Evolutionary conservation across 2,329 filamentous ascomycete species (phyloP).

Genomic region (Penicillium sp.): DNA sequence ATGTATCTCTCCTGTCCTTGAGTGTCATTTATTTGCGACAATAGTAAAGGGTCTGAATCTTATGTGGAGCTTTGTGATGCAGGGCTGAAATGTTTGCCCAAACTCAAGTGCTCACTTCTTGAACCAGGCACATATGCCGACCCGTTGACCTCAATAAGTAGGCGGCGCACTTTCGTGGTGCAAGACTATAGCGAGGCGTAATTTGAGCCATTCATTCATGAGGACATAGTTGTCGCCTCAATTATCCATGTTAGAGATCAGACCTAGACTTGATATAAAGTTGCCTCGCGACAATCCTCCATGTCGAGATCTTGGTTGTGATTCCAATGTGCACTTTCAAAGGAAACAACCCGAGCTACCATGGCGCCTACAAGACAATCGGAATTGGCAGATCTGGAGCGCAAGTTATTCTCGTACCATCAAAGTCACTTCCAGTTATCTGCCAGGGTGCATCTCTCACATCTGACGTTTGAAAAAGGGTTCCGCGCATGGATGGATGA

Average conservation of each 20-base stretch:
- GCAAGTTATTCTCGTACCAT: conserved; percentile 3
- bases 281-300: not conserved
- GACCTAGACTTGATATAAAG: not conserved
- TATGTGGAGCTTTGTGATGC: no score
- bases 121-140: not conserved
- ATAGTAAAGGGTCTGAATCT: no score
- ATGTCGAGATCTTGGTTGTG: not conserved
- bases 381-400: not conserved
- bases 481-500: conserved; percentile 10
- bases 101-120: not conserved
- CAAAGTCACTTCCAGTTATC: conserved; percentile 1
- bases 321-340: not conserved
- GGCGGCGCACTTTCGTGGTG: not conserved
- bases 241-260: not conserved
- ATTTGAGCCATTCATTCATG: not conserved
- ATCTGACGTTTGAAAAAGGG: conserved; percentile 4
- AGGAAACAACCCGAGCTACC: not conserved
- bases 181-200: not conserved
- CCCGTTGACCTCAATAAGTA: not conserved
- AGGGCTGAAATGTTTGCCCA: not conserved
- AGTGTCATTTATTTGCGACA: not conserved
- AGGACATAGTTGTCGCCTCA: not conserved
- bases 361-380: not conserved
- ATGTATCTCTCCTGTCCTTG: not conserved
- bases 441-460: conserved; percentile 8